Evolutionary conservation across 176 grass and related monocot species (phyloP), one percentile per base, ranked within the genome.

Genomic region (Oryza longistaminata): DNA sequence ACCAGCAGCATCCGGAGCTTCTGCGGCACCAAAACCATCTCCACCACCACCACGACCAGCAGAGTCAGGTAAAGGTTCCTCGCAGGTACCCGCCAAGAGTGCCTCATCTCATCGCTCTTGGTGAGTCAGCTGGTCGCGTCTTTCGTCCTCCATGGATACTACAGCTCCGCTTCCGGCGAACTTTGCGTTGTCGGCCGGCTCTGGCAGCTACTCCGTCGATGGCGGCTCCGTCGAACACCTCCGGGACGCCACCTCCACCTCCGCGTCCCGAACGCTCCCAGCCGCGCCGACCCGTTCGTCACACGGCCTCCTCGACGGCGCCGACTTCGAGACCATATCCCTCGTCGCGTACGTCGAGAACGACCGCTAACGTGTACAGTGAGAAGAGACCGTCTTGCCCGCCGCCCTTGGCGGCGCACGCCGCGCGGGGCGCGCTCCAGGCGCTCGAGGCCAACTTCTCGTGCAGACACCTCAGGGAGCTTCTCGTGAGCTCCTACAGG

Each of bases 101-200:
- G n/a, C n/a, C n/a, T n/a, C n/a, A n/a, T n/a, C n/a, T n/a, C n/a
- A 14, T 3, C 22, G 3, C 25, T 70, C 77, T 1, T 9, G 1
- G 12, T 2, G 0, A 0, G 9, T 1, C 40, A 26, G 52, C 35
- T 37, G 5, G 9, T 66, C 3, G 17, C 78, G 2, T 53, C 80
- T n/a, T 88, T 88, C 55, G 0, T 31, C 22, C 74, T 88, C 67
- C 7, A 83, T 2, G 86, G 86, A 17, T 78, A 78, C 74, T 62
- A 88, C 74, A 64, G 39, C 66, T 1, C 33, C 22, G 0, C 64
- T 17, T 35, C 64, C 8, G 17, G 5, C 4, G 33, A 88, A 12
- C 85, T 97, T 2, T 97, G 91, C 83, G 91, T 97, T 90, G 11
- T 24, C 21, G 92, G 90, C n/a, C 13, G 77, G 90, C 29, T 7